Base-by-base conservation (phyloP, 1,139 yeast genomes). In the Eremothecium sinecaudum region DNA sequence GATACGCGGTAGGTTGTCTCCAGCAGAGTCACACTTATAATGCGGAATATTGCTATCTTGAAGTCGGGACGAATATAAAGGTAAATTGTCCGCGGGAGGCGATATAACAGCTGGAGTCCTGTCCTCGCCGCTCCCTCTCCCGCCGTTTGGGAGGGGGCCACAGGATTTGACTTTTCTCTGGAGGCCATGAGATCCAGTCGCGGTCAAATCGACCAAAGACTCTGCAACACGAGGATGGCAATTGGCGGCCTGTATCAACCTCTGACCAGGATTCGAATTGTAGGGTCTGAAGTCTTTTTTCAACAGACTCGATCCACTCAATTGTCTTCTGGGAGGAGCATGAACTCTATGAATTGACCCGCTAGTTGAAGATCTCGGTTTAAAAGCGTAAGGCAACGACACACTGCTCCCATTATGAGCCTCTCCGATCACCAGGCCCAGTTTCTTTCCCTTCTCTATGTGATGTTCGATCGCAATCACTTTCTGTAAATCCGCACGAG, bases 1-100 rank as follows among this genome's bases (percentile, higher is more conserved):
- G 37, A 90, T 83, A 36, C 95, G 67, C 15, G 90, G 90, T 41
- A 86, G 71, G 19, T 75, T 67, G 53, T 83, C 94, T 40, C 74
- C 71, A 6, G 35, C 33, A 15, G 32, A 66, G 64, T 44, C 44
- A 13, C 38, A 41, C 20, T 31, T 42, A 28, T 45, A 38, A 18
- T 37, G 34, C 6, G 47, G 46, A 14, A 48, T 42, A 20, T 38
- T 40, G 13, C 44, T 38, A 6, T 31, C 32, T 12, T 34, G 28
- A 5, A 48, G 33, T 21, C 29, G 32, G 5, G 53, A 44, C 5
- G 40, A 36, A 24, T 27, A 39, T 10, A 31, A 27, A 10, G 32
- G 36, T 19, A 15, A 11, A 11, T 30, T 16, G 11, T 19, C 10
- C 7, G 21, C 21, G 21, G 21, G 21, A 19, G 21, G 13, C 10